These are phyloP conservation scores for Acanthamoeba royreba DNA, from an alignment of 208 protist genomes.

Conservation along the genomic window DNA sequence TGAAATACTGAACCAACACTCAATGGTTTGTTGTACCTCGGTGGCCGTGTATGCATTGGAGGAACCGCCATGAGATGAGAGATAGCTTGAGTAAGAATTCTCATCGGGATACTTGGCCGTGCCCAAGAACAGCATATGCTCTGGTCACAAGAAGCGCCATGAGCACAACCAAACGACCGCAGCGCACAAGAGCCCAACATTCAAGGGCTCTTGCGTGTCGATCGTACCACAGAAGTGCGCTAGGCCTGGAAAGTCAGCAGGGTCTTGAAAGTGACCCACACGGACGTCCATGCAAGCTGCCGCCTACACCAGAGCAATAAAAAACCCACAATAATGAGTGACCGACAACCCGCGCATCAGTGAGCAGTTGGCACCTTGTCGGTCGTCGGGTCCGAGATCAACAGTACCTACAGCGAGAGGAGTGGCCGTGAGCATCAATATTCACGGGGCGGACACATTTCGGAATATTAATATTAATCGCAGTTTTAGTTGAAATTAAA, in stretches of 20 bases:
- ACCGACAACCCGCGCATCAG: no score
- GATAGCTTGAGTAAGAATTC: constrained; percentile 56
- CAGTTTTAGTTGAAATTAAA: no score
- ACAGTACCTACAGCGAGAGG: neutral
- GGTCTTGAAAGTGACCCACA: constrained; percentile 76
- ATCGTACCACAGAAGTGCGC: constrained; percentile 75
- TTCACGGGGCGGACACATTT: neutral
- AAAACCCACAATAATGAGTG: no score
- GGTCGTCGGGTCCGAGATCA: constrained; percentile 22
- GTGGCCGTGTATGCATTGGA: constrained; percentile 73
- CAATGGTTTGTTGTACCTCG: no score
- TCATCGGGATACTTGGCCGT: constrained; percentile 74
- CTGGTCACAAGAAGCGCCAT: constrained; percentile 2
- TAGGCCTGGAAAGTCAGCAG: constrained; percentile 77
- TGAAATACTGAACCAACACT: no score
- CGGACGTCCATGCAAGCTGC: constrained; percentile 74
- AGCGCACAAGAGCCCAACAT: neutral
- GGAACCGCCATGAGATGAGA: constrained; percentile 60
- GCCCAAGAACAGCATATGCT: constrained; percentile 81
- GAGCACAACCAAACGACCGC: neutral
- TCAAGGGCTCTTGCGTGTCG: neutral
- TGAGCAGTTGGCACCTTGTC: neutral
- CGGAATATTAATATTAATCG: no score
- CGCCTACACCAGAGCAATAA: neutral
- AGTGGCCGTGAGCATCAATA: neutral